These are phyloP conservation scores for Neurospora sublineolata DNA, from an alignment of 495 filamentous ascomycete species.

Conservation along the genomic window DNA sequence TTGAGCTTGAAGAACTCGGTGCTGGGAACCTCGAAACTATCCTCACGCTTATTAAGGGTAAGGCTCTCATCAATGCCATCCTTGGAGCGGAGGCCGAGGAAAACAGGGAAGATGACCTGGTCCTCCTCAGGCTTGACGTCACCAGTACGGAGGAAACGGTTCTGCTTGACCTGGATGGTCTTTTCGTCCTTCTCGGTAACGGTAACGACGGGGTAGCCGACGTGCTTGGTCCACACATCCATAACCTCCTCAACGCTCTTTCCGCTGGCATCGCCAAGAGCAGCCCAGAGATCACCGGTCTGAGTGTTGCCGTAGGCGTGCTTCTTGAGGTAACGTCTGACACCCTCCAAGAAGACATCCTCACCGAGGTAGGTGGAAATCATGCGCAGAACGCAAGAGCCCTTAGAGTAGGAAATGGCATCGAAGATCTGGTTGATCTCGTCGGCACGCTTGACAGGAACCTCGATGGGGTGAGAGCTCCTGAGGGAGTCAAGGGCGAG, in stretches of 20 bases:
- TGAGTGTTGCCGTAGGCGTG: constrained; percentile 80
- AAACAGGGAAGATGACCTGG: constrained; percentile 62
- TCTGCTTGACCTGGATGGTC: constrained; percentile 59
- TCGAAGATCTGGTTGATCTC: constrained; percentile 99
- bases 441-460: constrained; percentile 86
- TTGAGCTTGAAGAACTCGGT: constrained; percentile 70
- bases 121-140: constrained; percentile 79
- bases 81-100: constrained; percentile 57
- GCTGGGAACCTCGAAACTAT: constrained; percentile 53
- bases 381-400: constrained; percentile 92
- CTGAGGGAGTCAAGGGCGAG: constrained; percentile 80
- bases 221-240: constrained; percentile 70
- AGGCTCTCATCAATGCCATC: constrained; percentile 49
- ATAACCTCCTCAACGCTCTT: constrained; percentile 74
- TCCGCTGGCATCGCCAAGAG: constrained; percentile 79
- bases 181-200: constrained; percentile 50
- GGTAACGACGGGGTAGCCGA: constrained; percentile 62
- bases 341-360: constrained; percentile 85
- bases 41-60: constrained; percentile 61
- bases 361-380: constrained; percentile 92
- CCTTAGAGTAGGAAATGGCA: constrained; percentile 95
- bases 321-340: constrained; percentile 85
- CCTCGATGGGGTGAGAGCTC: constrained; percentile 94
- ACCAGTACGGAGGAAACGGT: constrained; percentile 62
- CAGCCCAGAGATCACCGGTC: constrained; percentile 85